These are phyloP conservation scores for Mollisia scopiformis DNA, from an alignment of 2,329 filamentous ascomycete genomes.

Conservation along the genomic window DNA sequence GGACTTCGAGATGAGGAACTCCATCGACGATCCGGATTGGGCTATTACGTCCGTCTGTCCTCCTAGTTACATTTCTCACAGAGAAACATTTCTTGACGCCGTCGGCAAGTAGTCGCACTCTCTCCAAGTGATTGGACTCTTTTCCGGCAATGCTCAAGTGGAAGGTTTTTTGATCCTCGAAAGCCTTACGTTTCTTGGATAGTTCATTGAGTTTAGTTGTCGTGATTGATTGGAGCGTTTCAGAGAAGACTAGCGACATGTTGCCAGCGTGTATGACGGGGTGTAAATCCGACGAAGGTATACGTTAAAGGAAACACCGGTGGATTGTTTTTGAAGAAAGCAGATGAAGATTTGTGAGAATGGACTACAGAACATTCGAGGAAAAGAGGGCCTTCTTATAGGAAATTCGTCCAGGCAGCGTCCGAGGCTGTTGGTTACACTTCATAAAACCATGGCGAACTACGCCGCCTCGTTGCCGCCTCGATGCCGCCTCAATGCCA, in stretches of 20 bases:
- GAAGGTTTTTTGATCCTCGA: conserved; percentile 48
- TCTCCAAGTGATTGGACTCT: conserved; percentile 39
- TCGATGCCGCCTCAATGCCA: too few species aligned
- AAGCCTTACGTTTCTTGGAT: conserved; percentile 51
- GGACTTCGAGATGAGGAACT: conserved; percentile 24
- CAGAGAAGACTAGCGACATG: conserved; percentile 48
- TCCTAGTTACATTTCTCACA: conserved; percentile 20
- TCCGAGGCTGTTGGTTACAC: too few species aligned
- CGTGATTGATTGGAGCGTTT: conserved; percentile 58
- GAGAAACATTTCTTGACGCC: conserved; percentile 37
- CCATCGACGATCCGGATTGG: conserved; percentile 22
- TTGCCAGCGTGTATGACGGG: too few species aligned
- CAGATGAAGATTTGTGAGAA: too few species aligned
- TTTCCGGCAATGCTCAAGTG: conserved; percentile 39
- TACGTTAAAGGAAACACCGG: too few species aligned
- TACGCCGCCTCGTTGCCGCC: too few species aligned
- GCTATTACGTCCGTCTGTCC: conserved; percentile 15
- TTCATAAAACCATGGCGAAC: too few species aligned
- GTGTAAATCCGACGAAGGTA: too few species aligned
- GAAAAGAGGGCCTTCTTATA: too few species aligned
- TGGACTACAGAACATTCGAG: too few species aligned
- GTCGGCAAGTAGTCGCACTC: conserved; percentile 38
- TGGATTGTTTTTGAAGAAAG: too few species aligned
- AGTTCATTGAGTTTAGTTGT: conserved; percentile 60
- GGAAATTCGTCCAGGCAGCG: too few species aligned